Evolutionary conservation across 176 grass and related monocot genomes (phyloP), one percentile per base, ranked within the genome.

Genomic region (Triticum urartu): DNA sequence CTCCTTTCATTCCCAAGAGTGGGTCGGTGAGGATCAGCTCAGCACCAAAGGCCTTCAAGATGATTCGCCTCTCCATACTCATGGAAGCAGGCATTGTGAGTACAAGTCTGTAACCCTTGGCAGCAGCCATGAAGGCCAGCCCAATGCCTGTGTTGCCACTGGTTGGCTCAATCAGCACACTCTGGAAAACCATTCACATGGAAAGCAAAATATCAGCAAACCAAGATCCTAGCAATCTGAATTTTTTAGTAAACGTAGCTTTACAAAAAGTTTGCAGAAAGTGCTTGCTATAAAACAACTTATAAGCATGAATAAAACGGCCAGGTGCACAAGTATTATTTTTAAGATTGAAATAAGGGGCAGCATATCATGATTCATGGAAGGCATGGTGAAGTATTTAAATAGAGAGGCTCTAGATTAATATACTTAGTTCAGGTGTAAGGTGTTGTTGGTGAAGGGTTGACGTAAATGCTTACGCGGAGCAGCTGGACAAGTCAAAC

Each of bases 101-200:
- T 6, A 88, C 33, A 72, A 98, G 93, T 21, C 13, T 95, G 69
- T 98, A 98, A 38, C 93, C 93, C 75, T 98, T 98, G 4, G 96
- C 93, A 76, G 96, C 96, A 42, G 96, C 93, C 79, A 98, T 94
- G 63, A 98, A 98, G 50, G 96, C 96, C 35, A 98, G 84, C 10
- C 93, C 96, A 86, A 98, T 95, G 61, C 96, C 96, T 11, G 96
- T 98, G 84, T 95, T 95, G 34, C 96, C 96, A 81, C 96, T 94
- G 17, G 96, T 98, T 9, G 96, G 88, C 61, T 98, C 96, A 68
- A 98, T 98, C 75, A 98, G 87, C 25, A 95, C 92, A 73, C 96
- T 98, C 96, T 95, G 89, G 28, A 4, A 4, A 84, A 75, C 18
- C 69, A 81, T 72, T 26, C 5, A 72, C 0, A 74, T 32, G 14